Percentiles rank a stretch among this genome's conserved stretches.
Conservation (phyloP, 2,329 filamentous ascomycete genomes). For the Arthrobotrys musiformis region DNA sequence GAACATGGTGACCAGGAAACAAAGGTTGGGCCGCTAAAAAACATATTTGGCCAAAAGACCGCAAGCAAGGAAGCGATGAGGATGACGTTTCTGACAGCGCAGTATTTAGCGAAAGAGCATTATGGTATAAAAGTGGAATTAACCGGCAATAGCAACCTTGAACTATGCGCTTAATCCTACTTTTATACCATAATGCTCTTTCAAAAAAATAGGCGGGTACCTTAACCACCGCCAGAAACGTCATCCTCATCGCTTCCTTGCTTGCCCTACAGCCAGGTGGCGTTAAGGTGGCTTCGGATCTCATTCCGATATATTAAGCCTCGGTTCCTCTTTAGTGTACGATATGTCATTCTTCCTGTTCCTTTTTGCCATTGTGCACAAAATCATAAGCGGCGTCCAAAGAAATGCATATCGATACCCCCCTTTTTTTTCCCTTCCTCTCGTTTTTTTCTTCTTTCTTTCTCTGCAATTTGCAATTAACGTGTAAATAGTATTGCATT, state of each 20-base stretch:
- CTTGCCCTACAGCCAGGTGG: neutral
- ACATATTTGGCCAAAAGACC: slow-evolving; percentile 38
- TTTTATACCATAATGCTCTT: neutral
- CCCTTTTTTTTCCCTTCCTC: neutral
- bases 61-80: slow-evolving; percentile 45
- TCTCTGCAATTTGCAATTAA: no score
- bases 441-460: no score
- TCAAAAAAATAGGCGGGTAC: neutral
- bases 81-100: slow-evolving; percentile 31
- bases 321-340: neutral
- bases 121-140: slow-evolving; percentile 35
- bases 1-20: slow-evolving; percentile 34
- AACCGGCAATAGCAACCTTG: slow-evolving; percentile 25
- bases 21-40: slow-evolving; percentile 36
- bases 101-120: slow-evolving; percentile 14
- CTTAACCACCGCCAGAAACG: no score
- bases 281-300: neutral
- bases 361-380: neutral
- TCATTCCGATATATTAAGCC: neutral
- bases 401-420: slow-evolving; percentile 27
- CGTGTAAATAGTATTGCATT: slow-evolving; percentile 7
- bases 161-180: slow-evolving; percentile 5
- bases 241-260: neutral
- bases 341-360: neutral
- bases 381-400: neutral